phyloP scores from a whole-genome alignment of 495 filamentous ascomycete genomes.

The Penicillium macrosclerotiorum region DNA sequence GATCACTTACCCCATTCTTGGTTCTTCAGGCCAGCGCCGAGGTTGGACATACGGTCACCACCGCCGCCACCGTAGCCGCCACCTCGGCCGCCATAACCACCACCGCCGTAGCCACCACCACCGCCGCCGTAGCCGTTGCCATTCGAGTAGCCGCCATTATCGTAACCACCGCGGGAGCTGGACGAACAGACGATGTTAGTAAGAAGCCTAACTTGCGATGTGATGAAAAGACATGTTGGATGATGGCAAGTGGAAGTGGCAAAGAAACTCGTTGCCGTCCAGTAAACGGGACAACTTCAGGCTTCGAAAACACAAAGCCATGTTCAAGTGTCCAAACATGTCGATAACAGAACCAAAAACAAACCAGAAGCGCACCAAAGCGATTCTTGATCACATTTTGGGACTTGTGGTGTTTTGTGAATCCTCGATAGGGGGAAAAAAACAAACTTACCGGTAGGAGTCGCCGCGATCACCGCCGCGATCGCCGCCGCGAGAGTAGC shows the following conservation, averaged over 20 bases:
- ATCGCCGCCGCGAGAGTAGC: slow-evolving; percentile 51
- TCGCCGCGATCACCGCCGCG: too few relatives aligned
- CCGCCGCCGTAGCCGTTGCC: slow-evolving; percentile 46
- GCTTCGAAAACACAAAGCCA: background rate
- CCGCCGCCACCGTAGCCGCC: slow-evolving; percentile 54
- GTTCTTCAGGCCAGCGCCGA: slow-evolving; percentile 80
- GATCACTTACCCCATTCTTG: slow-evolving; percentile 76
- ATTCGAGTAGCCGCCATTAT: slow-evolving; percentile 50
- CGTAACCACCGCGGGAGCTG: slow-evolving; percentile 44
- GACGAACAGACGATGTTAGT: slow-evolving; percentile 19
- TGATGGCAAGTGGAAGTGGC: background rate
- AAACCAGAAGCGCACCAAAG: background rate
- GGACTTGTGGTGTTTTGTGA: too few relatives aligned
- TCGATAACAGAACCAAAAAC: background rate
- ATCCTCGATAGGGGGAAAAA: too few relatives aligned
- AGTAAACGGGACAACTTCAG: too few relatives aligned
- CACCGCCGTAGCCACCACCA: slow-evolving; percentile 42
- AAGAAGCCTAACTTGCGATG: background rate
- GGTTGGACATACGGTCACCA: slow-evolving; percentile 90
- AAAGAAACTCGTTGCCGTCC: too few relatives aligned
- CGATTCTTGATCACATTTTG: background rate
- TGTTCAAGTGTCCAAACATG: background rate
- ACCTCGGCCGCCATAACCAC: slow-evolving; percentile 51
- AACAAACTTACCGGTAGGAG: slow-evolving; percentile 42
- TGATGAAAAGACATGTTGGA: background rate